Evolutionary conservation across 1,139 yeast genomes (phyloP).

Genomic region (Tardiomyces blankii): DNA sequence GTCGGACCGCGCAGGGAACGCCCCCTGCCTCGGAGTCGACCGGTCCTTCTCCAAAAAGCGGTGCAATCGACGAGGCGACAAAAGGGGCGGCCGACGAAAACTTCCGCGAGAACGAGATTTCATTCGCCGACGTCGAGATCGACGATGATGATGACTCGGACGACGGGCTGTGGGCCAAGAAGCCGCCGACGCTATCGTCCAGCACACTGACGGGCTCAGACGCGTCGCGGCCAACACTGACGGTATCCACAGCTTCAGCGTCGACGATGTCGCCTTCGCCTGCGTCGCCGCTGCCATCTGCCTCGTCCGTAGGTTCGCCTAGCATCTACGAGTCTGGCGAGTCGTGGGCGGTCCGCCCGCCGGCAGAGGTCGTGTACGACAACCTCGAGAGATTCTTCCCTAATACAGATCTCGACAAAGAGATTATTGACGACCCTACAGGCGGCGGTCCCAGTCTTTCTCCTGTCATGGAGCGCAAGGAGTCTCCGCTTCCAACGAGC

Average conservation of each 20-base stretch:
- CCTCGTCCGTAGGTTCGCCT: slow-evolving; percentile 12
- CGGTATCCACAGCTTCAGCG: background rate
- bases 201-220: background rate
- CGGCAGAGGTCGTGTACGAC: slow-evolving; percentile 86
- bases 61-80: no score
- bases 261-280: slow-evolving; percentile 6
- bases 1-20: no score
- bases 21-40: no score
- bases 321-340: background rate
- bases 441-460: background rate
- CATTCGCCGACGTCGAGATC: slow-evolving; percentile 57
- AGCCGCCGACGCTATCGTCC: slow-evolving; percentile 18
- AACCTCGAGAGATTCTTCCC: slow-evolving; percentile 91
- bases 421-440: slow-evolving; percentile 60
- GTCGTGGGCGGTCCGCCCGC: slow-evolving; percentile 66
- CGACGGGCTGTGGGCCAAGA: slow-evolving; percentile 54
- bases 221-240: background rate
- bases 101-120: slow-evolving; percentile 43
- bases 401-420: slow-evolving; percentile 81
- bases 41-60: no score
- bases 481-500: slow-evolving; percentile 17
- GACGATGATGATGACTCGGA: slow-evolving; percentile 33
- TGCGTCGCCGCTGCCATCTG: slow-evolving; percentile 9
- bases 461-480: slow-evolving; percentile 3
- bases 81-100: background rate